phyloP scores from a whole-genome alignment of 495 filamentous ascomycete species.

The Astrothelium macrocarpum region DNA sequence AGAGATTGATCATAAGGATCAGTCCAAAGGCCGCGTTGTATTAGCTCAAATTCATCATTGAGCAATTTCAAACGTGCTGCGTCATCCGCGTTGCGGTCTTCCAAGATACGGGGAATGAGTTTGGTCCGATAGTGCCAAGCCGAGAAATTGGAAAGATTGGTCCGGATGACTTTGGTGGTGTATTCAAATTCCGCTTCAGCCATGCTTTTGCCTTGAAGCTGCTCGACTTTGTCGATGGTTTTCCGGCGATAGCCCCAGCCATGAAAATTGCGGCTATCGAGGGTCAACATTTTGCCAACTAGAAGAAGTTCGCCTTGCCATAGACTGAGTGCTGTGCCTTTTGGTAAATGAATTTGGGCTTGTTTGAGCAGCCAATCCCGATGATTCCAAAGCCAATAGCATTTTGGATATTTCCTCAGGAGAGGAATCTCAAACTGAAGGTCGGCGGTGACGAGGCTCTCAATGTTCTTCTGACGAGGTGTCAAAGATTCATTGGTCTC shows the following conservation, averaged over 20 bases:
- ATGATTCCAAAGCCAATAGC: conserved; percentile 99
- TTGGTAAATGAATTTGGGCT: conserved; percentile 51
- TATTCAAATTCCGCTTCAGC: conserved; percentile 77
- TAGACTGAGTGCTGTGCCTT: conserved; percentile 44
- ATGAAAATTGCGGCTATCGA: conserved; percentile 90
- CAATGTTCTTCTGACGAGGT: conserved; percentile 13
- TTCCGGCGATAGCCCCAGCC: conserved; percentile 87
- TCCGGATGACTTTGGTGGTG: conserved; percentile 74
- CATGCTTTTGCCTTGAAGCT: conserved; percentile 41
- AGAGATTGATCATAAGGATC: conserved; percentile 86
- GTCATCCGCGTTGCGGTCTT: conserved; percentile 55
- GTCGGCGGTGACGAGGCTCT: conserved; percentile 47
- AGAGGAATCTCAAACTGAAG: conserved; percentile 74
- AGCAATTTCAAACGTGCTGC: conserved; percentile 50
- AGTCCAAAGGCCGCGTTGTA: conserved; percentile 66
- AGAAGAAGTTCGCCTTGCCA: conserved; percentile 80
- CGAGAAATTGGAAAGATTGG: conserved; percentile 86
- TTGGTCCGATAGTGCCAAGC: conserved; percentile 89
- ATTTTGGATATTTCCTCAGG: conserved; percentile 79
- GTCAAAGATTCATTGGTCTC: neutral
- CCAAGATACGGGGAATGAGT: conserved; percentile 65
- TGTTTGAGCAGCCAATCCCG: conserved; percentile 77
- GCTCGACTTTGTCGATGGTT: conserved; percentile 62
- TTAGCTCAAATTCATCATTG: conserved; percentile 64
- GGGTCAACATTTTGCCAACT: conserved; percentile 72